These are phyloP conservation scores for Ustilago xerochloae DNA, from an alignment of 1,284 basidiomycete genomes.

Conservation along the genomic window DNA sequence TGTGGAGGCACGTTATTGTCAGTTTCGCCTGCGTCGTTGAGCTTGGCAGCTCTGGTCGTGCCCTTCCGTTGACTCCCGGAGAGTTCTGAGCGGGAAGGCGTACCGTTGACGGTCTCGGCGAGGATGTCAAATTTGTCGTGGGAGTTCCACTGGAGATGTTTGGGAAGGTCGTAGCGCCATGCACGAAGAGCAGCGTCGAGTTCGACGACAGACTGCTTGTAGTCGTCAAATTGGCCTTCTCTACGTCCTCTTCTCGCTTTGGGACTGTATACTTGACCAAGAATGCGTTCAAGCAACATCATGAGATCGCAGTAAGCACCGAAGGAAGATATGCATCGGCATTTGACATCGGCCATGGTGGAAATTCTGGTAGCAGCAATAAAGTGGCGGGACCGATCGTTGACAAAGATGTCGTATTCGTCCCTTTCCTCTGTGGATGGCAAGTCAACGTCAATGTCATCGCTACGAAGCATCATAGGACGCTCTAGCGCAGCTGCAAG, in stretches of 20 bases:
- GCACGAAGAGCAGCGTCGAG: conserved; percentile 2
- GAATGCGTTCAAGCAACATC: conserved; percentile 20
- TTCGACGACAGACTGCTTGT: neutral
- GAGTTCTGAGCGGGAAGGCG: too few relatives aligned
- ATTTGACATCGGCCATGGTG: conserved; percentile 11
- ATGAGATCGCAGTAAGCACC: conserved; percentile 13
- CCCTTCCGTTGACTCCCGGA: too few relatives aligned
- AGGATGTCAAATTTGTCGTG: neutral
- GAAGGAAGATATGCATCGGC: conserved; percentile 19
- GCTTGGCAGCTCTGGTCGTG: too few relatives aligned
- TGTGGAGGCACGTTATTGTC: conserved; percentile 19
- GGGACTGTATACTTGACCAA: conserved; percentile 16
- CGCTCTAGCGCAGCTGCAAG: conserved; percentile 20
- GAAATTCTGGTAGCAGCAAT: neutral
- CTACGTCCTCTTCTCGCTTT: neutral
- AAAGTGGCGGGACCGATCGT: conserved; percentile 4
- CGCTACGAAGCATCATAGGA: conserved; percentile 11
- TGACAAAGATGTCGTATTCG: conserved; percentile 21
- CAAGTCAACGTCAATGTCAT: conserved; percentile 9
- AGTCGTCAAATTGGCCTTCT: neutral
- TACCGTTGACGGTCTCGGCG: neutral
- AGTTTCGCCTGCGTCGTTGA: neutral
- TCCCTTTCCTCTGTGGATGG: conserved; percentile 21
- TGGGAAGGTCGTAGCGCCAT: neutral
- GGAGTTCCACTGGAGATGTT: conserved; percentile 3